Conservation (phyloP, 2,329 filamentous ascomycete species). For the Berkeleyomyces rouxiae region DNA sequence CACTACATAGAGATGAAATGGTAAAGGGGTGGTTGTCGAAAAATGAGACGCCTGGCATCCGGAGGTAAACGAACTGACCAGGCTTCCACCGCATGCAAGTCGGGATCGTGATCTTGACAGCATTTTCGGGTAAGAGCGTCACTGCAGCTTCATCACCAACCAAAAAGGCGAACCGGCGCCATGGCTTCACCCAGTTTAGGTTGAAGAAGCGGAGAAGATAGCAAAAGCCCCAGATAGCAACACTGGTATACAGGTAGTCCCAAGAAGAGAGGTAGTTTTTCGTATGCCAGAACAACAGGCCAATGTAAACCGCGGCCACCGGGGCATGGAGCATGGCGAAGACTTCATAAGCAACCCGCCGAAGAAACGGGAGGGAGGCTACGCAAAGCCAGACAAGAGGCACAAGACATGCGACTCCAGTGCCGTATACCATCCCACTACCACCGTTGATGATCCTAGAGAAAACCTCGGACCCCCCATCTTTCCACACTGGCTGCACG, state of each 20-base stretch:
- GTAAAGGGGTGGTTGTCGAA: conserved; percentile 95
- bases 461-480: conserved; percentile 56
- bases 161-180: conserved; percentile 54
- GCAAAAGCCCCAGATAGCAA: conserved; percentile 62
- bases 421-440: conserved; percentile 64
- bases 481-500: conserved; percentile 70
- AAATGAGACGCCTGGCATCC: conserved; percentile 81
- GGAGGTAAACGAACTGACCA: conserved; percentile 85
- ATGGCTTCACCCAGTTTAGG: conserved; percentile 76
- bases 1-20: conserved; percentile 78
- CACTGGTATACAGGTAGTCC: conserved; percentile 70
- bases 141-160: conserved; percentile 85
- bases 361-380: conserved; percentile 64
- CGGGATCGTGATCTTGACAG: conserved; percentile 88
- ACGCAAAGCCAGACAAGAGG: conserved; percentile 71
- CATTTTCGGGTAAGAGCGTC: conserved; percentile 77
- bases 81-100: conserved; percentile 87
- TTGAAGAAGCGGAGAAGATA: conserved; percentile 64
- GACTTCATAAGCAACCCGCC: conserved; percentile 65
- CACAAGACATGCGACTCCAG: conserved; percentile 64
- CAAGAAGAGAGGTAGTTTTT: conserved; percentile 84
- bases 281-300: conserved; percentile 86
- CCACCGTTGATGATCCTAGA: conserved; percentile 48
- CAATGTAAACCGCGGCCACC: conserved; percentile 64
- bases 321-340: conserved; percentile 75